These are phyloP conservation scores for Aspergillus sp. DNA, from an alignment of 2,329 filamentous ascomycete species.

Conservation along the genomic window DNA sequence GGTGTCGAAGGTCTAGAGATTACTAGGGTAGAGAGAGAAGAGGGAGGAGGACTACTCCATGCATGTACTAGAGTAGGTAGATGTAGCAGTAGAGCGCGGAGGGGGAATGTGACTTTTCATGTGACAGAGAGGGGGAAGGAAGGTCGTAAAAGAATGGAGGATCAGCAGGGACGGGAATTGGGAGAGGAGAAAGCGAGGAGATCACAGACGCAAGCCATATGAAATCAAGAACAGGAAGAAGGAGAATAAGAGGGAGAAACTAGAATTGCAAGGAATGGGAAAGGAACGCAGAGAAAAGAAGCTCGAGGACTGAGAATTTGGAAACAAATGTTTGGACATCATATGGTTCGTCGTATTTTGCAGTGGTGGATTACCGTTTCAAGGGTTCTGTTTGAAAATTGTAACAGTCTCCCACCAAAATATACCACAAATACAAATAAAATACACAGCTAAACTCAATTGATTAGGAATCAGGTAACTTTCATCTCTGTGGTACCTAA, in stretches of 20 bases:
- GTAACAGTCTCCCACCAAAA: too few relatives aligned
- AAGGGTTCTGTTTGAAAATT: too few relatives aligned
- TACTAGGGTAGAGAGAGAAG: not conserved
- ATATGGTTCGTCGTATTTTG: too few relatives aligned
- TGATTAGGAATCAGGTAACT: not conserved
- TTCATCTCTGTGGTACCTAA: not conserved
- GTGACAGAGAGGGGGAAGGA: conserved; percentile 7
- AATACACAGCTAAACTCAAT: too few relatives aligned
- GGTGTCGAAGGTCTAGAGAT: not conserved
- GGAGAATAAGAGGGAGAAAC: not conserved
- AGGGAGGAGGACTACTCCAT: not conserved
- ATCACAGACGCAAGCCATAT: not conserved
- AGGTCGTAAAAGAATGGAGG: not conserved
- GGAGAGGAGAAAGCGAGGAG: not conserved
- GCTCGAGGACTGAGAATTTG: not conserved
- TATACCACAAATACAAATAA: too few relatives aligned
- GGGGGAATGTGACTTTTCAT: conserved; percentile 9
- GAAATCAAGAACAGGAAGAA: not conserved
- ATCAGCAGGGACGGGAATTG: not conserved
- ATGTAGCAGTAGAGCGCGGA: not conserved
- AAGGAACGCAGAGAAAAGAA: not conserved
- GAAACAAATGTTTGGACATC: not conserved
- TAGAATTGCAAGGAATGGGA: not conserved
- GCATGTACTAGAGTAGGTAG: not conserved
- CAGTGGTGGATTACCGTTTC: too few relatives aligned